phyloP scores from a whole-genome alignment of 75 land plant species.

The Pseudotsuga menziesii region DNA sequence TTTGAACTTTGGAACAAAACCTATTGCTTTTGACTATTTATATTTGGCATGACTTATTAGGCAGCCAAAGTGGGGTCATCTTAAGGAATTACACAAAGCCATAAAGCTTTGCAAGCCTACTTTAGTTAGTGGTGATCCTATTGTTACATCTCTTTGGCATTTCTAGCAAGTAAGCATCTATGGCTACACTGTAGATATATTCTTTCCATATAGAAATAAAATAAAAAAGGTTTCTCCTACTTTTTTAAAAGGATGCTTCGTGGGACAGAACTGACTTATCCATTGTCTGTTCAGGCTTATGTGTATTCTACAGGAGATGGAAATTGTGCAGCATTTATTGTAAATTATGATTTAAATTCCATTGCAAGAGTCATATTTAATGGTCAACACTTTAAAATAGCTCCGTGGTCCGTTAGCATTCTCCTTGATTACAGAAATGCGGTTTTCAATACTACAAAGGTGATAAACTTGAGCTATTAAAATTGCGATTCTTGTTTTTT shows the following conservation, averaged over 20 bases:
- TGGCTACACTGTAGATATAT: background rate
- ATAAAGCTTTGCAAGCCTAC: slow-evolving; percentile 68
- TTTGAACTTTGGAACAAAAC: background rate
- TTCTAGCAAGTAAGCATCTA: slow-evolving; percentile 48
- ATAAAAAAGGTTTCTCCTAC: background rate
- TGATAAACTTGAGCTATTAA: slow-evolving; percentile 12
- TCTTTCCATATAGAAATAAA: background rate
- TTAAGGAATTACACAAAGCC: slow-evolving; percentile 40
- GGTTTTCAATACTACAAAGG: slow-evolving; percentile 69
- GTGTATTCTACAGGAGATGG: slow-evolving; percentile 41
- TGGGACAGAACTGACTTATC: background rate
- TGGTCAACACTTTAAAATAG: slow-evolving; percentile 36
- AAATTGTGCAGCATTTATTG: slow-evolving; percentile 77
- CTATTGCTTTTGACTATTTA: background rate
- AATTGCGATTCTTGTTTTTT: background rate
- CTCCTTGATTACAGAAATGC: slow-evolving; percentile 76
- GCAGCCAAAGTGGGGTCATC: slow-evolving; percentile 64
- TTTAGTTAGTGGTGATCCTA: slow-evolving; percentile 40
- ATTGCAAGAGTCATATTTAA: slow-evolving; percentile 38
- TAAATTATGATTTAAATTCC: slow-evolving; percentile 42
- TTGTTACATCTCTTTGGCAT: slow-evolving; percentile 26
- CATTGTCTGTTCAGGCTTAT: slow-evolving; percentile 36
- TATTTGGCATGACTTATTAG: slow-evolving; percentile 36
- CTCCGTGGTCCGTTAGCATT: slow-evolving; percentile 87
- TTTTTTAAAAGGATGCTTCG: background rate